These are phyloP conservation scores for Immersiella caudata DNA, from an alignment of 495 filamentous ascomycete genomes.

Conservation along the genomic window DNA sequence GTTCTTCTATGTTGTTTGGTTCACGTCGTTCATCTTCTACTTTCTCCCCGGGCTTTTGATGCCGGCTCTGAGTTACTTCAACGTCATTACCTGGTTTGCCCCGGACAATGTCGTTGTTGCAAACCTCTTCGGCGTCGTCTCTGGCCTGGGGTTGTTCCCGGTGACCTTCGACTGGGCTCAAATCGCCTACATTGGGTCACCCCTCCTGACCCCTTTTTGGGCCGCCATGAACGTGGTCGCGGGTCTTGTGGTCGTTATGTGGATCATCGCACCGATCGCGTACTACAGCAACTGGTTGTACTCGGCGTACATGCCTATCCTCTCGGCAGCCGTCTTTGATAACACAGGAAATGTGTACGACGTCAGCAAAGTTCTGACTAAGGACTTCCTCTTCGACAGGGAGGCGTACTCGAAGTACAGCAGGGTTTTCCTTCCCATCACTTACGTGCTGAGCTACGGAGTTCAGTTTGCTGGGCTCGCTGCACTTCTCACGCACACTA, in stretches of 20 bases:
- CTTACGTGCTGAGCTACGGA: slow-evolving; percentile 78
- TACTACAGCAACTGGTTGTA: slow-evolving; percentile 80
- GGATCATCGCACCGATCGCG: slow-evolving; percentile 79
- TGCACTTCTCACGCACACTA: slow-evolving; percentile 69
- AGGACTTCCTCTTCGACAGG: slow-evolving; percentile 70
- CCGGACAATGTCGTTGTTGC: slow-evolving; percentile 76
- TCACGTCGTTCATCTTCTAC: slow-evolving; percentile 71
- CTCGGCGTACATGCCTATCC: slow-evolving; percentile 79
- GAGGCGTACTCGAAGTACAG: slow-evolving; percentile 74
- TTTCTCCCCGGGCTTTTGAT: slow-evolving; percentile 84
- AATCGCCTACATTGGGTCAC: slow-evolving; percentile 87
- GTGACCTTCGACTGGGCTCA: slow-evolving; percentile 95
- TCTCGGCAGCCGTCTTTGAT: slow-evolving; percentile 77
- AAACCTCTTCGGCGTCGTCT: slow-evolving; percentile 82
- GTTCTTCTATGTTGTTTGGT: slow-evolving; percentile 77
- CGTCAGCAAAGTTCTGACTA: slow-evolving; percentile 71
- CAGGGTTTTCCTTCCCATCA: slow-evolving; percentile 78
- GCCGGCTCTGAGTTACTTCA: slow-evolving; percentile 88
- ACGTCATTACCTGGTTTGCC: slow-evolving; percentile 87
- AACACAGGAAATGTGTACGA: slow-evolving; percentile 77
- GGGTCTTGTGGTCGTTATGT: slow-evolving; percentile 85
- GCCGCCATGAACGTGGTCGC: slow-evolving; percentile 86
- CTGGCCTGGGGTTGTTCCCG: slow-evolving; percentile 82
- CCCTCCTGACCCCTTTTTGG: slow-evolving; percentile 87
- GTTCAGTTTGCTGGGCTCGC: slow-evolving; percentile 80